A percentile compares a stretch with the other conserved stretches of the same genome.
phyloP scores from a whole-genome alignment of 192 early-diverging fungal species.

The Diversispora eburnea region DNA sequence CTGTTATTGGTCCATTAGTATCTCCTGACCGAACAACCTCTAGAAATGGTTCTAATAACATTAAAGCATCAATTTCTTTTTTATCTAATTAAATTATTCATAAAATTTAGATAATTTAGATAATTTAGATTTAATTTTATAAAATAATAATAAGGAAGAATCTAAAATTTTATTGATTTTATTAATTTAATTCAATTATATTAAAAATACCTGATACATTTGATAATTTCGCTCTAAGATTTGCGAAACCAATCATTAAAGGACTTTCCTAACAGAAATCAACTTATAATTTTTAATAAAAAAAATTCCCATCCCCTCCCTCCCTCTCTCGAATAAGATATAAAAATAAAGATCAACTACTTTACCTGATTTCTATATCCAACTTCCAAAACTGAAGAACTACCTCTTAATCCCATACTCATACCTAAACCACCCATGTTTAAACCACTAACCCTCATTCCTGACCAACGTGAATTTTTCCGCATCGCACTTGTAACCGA shows the following conservation, averaged over 20 bases:
- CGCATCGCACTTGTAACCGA: constrained; percentile 74
- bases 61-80: constrained; percentile 58
- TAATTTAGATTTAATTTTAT: background rate
- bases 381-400: constrained; percentile 39
- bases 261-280: constrained; percentile 54
- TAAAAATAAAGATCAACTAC: background rate
- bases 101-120: background rate
- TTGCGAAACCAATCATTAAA: constrained; percentile 65
- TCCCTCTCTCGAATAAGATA: background rate
- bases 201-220: constrained; percentile 42
- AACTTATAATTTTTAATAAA: background rate
- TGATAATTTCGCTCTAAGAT: constrained; percentile 56
- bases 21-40: constrained; percentile 88
- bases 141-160: constrained; percentile 1
- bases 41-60: constrained; percentile 88
- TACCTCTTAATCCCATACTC: constrained; percentile 56
- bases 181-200: background rate
- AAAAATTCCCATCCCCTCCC: background rate
- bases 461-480: constrained; percentile 77
- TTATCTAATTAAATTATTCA: constrained; percentile 44
- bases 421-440: constrained; percentile 56
- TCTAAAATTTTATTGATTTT: background rate
- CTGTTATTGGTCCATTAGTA: constrained; percentile 92
- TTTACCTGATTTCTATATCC: constrained; percentile 48
- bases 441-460: constrained; percentile 53